Percentiles rank a stretch among this genome's conserved stretches.
Conservation (phyloP, 805 yeast species). For the Pichia nakasei region DNA sequence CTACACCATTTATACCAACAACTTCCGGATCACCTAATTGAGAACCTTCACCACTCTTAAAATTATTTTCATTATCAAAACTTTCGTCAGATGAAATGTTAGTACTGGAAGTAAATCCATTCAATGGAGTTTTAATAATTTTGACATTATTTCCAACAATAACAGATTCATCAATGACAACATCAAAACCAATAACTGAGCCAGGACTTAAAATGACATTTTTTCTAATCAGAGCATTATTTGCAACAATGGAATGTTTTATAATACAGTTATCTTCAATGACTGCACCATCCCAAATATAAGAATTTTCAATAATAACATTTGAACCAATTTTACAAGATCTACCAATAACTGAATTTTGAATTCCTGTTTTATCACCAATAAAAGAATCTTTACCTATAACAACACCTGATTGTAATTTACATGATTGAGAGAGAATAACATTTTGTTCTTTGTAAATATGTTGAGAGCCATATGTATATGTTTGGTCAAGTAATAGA, state of each 20-base stretch:
- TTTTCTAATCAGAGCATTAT: slow-evolving; percentile 45
- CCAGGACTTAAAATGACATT: slow-evolving; percentile 55
- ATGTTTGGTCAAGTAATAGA: slow-evolving; percentile 59
- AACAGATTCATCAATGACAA: slow-evolving; percentile 48
- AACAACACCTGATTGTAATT: slow-evolving; percentile 68
- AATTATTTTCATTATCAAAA: neutral
- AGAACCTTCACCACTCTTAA: slow-evolving; percentile 4
- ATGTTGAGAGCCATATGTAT: slow-evolving; percentile 73
- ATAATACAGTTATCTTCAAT: slow-evolving; percentile 59
- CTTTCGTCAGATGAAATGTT: slow-evolving; percentile 14
- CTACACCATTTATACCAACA: slow-evolving; percentile 44
- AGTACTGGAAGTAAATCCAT: slow-evolving; percentile 9
- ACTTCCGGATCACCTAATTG: slow-evolving; percentile 21
- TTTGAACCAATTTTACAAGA: slow-evolving; percentile 77
- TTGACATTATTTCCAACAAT: slow-evolving; percentile 42
- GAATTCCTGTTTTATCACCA: slow-evolving; percentile 63
- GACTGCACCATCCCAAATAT: slow-evolving; percentile 76
- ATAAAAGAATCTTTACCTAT: slow-evolving; percentile 72
- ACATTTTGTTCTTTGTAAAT: slow-evolving; percentile 84
- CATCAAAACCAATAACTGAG: slow-evolving; percentile 70
- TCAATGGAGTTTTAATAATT: slow-evolving; percentile 41
- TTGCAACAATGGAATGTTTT: slow-evolving; percentile 63
- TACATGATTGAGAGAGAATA: slow-evolving; percentile 89
- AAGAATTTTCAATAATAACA: slow-evolving; percentile 62
- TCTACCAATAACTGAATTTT: slow-evolving; percentile 75